A percentile compares a stretch with the other conserved stretches of the same genome.
phyloP scores from a whole-genome alignment of 352 stramenopile species.

The Pythium graminicola region DNA sequence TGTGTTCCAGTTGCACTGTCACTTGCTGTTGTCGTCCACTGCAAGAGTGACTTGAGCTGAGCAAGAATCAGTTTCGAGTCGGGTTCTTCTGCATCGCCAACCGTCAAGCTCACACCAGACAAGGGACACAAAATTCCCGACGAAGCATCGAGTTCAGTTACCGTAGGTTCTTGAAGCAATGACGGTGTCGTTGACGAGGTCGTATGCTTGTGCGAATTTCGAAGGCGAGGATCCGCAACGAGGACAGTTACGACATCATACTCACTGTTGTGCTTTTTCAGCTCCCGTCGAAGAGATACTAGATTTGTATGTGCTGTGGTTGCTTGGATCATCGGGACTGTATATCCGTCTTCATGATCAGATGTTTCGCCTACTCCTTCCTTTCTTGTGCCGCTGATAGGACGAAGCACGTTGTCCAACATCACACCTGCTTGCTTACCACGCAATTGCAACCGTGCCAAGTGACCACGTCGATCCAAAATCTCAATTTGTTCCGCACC shows the following conservation, averaged over 20 bases:
- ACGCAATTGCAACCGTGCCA: constrained; percentile 59
- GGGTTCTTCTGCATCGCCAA: constrained; percentile 51
- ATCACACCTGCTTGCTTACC: constrained; percentile 42
- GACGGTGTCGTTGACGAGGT: neutral
- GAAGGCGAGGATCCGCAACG: constrained; percentile 42
- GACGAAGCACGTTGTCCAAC: constrained; percentile 17
- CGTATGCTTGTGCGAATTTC: neutral
- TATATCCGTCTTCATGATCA: constrained; percentile 53
- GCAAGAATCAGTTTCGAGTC: constrained; percentile 48
- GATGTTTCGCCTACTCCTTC: constrained; percentile 8
- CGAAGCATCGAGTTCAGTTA: constrained; percentile 11
- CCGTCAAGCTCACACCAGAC: constrained; percentile 34
- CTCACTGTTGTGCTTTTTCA: neutral
- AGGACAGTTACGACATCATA: constrained; percentile 29
- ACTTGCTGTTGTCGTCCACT: constrained; percentile 36
- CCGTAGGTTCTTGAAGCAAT: constrained; percentile 46
- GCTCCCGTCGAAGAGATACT: neutral
- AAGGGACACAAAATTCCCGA: constrained; percentile 51
- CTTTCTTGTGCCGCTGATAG: neutral
- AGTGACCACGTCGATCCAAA: constrained; percentile 53
- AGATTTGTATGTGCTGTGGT: constrained; percentile 14
- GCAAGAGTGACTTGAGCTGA: constrained; percentile 42
- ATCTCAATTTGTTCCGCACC: constrained; percentile 44
- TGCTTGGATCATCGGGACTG: neutral
- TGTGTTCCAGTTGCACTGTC: neutral